These are phyloP conservation scores for Trichoderma atrobrunneum DNA, from an alignment of 2,329 filamentous ascomycete species.

Conservation along the genomic window DNA sequence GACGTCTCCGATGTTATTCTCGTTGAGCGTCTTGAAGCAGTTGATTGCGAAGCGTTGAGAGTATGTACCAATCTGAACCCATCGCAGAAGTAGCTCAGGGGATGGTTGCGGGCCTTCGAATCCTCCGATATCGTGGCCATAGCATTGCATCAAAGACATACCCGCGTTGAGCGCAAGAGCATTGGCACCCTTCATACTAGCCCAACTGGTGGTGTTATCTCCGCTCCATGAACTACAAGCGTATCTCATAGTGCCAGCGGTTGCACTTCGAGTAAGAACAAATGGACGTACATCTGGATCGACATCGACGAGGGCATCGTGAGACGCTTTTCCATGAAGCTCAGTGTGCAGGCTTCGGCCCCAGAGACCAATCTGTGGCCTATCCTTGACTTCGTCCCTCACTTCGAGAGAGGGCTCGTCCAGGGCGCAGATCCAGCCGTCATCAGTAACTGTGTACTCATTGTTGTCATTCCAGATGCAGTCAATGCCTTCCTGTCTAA, in stretches of 20 bases:
- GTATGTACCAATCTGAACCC: slow-evolving; percentile 70
- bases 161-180: slow-evolving; percentile 66
- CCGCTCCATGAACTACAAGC: slow-evolving; percentile 72
- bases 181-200: slow-evolving; percentile 69
- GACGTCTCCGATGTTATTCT: slow-evolving; percentile 67
- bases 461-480: slow-evolving; percentile 81
- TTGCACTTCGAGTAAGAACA: slow-evolving; percentile 68
- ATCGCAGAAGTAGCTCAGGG: slow-evolving; percentile 68
- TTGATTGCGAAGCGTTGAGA: slow-evolving; percentile 73
- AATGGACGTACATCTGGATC: slow-evolving; percentile 62
- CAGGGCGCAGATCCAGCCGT: slow-evolving; percentile 63
- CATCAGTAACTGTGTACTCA: slow-evolving; percentile 65
- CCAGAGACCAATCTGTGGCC: slow-evolving; percentile 62
- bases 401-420: slow-evolving; percentile 39
- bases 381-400: slow-evolving; percentile 34
- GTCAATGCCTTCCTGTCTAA: slow-evolving; percentile 64
- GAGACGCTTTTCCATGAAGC: slow-evolving; percentile 67
- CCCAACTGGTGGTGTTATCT: slow-evolving; percentile 73
- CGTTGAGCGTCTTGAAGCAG: slow-evolving; percentile 69
- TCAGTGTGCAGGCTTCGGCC: slow-evolving; percentile 68
- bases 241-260: slow-evolving; percentile 67
- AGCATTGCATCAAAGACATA: slow-evolving; percentile 65
- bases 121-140: slow-evolving; percentile 72
- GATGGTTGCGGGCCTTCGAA: slow-evolving; percentile 72
- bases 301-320: slow-evolving; percentile 61